Base-by-base conservation (phyloP, 805 yeast genomes). In the Torulaspora maleeae region DNA sequence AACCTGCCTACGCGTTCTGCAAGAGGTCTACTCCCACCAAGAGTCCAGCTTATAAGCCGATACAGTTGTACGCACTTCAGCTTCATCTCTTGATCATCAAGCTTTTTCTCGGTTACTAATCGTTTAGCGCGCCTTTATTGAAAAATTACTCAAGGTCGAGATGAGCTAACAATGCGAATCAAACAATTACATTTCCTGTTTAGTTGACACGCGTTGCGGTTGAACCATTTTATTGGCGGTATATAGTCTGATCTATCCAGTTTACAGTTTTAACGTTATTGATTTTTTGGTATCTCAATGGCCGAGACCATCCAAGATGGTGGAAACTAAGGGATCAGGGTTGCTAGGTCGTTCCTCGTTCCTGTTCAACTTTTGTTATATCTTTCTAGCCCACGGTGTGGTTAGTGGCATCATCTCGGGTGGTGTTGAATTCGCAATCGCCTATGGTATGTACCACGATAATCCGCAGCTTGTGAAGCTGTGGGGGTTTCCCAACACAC, bases 401-500 rank as follows among this genome's bases (percentile, higher is more conserved):
- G 44, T 48, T 8, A 51, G 60, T 17, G 60, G 55, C 19, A 47
- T 55, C 7, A 47, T 59, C 8, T 43, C 55, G 7, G 63, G 61
- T 27, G 63, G 63, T n/a, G 45, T 54, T 1, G 53, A 59, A 37
- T 59, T 59, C 27, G 61, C 53, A 24, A 51, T 57, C 16, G 63
- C 61, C 1, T 59, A 56, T 32, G 63, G 58, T 15, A 57, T 59
- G 60, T 59, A 59, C 36, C 43, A 37, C 36, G 15, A 49, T 15
- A 43, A 49, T 5, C 22, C 36, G 8, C 27, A 40, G 15, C 43
- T 42, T 2, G 41, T 59, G 5, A 46, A 45, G 4, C 42, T 59
- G 15, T 59, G 63, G 63, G 56, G 52, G n/a, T 59, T 59, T 30
- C 61, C 61, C 11, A 51, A 59, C 33, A 59, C 63, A 5, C 39